Evolutionary conservation across 148 eudicot genomes (phyloP).

Genomic region (Rhododendron ovatum): DNA sequence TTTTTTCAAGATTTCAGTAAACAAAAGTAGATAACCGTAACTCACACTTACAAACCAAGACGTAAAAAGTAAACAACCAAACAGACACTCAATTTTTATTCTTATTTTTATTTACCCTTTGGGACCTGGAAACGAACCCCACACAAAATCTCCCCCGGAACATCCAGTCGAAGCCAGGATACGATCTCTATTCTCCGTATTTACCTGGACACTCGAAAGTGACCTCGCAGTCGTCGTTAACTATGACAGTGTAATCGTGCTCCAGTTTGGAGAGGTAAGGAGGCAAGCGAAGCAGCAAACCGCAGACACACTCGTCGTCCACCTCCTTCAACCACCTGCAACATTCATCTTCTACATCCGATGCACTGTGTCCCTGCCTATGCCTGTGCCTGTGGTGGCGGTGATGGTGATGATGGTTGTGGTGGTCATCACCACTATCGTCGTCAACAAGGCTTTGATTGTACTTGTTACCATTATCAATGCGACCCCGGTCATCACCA

Average conservation of each 20-base stretch:
- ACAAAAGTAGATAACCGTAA: neutral
- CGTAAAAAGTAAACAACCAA: neutral
- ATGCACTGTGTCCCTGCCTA: constrained; percentile 14
- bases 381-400: constrained; percentile 14
- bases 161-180: neutral
- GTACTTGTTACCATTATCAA: too few relatives aligned
- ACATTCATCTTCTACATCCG: constrained; percentile 44
- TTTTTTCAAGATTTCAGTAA: neutral
- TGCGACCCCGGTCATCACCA: neutral
- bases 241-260: constrained; percentile 48
- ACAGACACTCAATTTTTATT: neutral
- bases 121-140: neutral
- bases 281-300: constrained; percentile 51
- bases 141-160: neutral
- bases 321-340: constrained; percentile 66
- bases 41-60: neutral
- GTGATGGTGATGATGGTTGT: neutral
- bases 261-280: constrained; percentile 52
- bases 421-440: neutral
- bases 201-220: constrained; percentile 53
- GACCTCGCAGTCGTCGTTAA: constrained; percentile 39
- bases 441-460: neutral
- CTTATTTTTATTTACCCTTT: neutral
- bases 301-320: constrained; percentile 63
- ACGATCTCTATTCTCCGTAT: constrained; percentile 16